Evolutionary conservation across 2,329 filamentous ascomycete species (phyloP), one percentile per base, ranked within the genome.

Genomic region (Macrophomina phaseolina): DNA sequence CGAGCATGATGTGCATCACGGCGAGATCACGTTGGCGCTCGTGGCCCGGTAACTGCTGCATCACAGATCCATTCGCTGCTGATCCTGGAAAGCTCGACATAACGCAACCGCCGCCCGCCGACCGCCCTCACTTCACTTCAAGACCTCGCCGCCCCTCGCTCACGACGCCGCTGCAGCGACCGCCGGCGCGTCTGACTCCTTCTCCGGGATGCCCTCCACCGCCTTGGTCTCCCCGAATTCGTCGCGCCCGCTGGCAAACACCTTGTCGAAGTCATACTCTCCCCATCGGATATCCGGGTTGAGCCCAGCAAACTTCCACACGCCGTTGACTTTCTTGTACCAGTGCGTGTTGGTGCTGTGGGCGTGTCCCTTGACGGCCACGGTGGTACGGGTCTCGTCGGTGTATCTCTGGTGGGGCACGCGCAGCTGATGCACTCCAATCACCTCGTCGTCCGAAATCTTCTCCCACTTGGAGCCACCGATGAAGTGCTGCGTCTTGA

Each of bases 401-500:
- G 77, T 82, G 76, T 87, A 87, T 70, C 79, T 80, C 75, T 87
- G 85, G 72, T 87, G 85, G 16, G 85, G 84, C 52, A 87, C 85
- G 36, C 85, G 84, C 69, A 87, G 80, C 78, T 87, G 85, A 73
- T 87, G 85, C 74, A 81, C 82, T 66, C 85, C 83, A 34, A 77
- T 81, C 67, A 86, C 83, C 68, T 84, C 80, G 68, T 77, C 77
- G 65, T 83, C 81, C 34, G 73, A 74, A 12, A 80, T 79, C 75
- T 84, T 82, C 73, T 82, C 81, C 84, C 83, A 86, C 70, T 79
- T 79, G 40, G 81, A 82, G 67, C 81, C 82, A 69, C 85, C 85
- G 70, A 86, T 82, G 73, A 86, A 84, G 75, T 87, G 85, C 77
- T 87, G 85, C 23, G 85, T 87, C 77, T 81, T 85, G 70, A 87